Conservation (phyloP, 2,329 filamentous ascomycete species). For the Cladosporium colombiae region DNA sequence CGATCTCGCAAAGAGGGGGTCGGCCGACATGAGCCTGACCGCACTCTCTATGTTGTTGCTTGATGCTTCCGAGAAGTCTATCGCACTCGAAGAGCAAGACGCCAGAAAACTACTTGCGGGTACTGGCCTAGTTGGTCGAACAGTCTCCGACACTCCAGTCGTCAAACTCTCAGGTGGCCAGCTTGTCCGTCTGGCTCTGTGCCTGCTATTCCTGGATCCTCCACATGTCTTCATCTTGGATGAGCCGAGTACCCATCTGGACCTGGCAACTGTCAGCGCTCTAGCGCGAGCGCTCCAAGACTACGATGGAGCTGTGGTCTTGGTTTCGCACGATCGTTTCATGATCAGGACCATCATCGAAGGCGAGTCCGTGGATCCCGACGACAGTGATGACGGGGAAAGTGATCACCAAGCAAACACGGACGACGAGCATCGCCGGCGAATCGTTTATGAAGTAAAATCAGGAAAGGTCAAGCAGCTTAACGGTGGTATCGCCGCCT, state of each 20-base stretch:
- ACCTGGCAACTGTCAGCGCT: slow-evolving; percentile 76
- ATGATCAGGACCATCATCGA: slow-evolving; percentile 74
- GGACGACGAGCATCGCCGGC: slow-evolving; percentile 7
- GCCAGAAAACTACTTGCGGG: slow-evolving; percentile 66
- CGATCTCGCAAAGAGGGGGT: slow-evolving; percentile 52
- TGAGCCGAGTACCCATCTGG: slow-evolving; percentile 82
- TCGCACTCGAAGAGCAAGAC: slow-evolving; percentile 59
- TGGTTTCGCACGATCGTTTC: slow-evolving; percentile 82
- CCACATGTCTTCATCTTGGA: slow-evolving; percentile 76
- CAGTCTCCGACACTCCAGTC: slow-evolving; percentile 73
- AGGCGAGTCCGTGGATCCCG: slow-evolving; percentile 44
- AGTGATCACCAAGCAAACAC: background rate
- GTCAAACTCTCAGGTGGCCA: slow-evolving; percentile 77
- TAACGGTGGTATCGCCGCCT: slow-evolving; percentile 17
- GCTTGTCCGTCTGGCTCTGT: slow-evolving; percentile 64
- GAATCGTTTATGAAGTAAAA: slow-evolving; percentile 19
- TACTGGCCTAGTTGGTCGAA: slow-evolving; percentile 68
- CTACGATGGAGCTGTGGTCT: slow-evolving; percentile 73
- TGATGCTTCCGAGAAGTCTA: slow-evolving; percentile 4
- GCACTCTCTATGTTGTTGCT: slow-evolving; percentile 59
- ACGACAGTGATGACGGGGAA: slow-evolving; percentile 18
- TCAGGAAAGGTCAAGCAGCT: slow-evolving; percentile 17
- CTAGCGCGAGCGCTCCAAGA: slow-evolving; percentile 64
- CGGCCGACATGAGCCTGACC: slow-evolving; percentile 53
- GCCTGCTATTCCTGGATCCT: slow-evolving; percentile 65